Evolutionary conservation across 345 rosid genomes (phyloP), one percentile per base, ranked within the genome.

Genomic region (Acer campestre): DNA sequence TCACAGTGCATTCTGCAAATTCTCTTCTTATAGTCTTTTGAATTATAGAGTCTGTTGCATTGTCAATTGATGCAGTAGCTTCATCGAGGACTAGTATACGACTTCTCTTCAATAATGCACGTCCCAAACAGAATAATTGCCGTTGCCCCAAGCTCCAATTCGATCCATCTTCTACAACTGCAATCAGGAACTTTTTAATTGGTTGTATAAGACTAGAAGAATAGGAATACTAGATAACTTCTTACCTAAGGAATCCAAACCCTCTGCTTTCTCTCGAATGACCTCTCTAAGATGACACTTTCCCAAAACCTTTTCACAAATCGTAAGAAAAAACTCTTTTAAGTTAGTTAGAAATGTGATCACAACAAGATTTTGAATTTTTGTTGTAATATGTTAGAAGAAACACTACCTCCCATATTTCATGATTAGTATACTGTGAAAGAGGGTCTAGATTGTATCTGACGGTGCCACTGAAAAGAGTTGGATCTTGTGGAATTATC

Each of bases 401-500:
- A 72, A 58, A 59, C 13, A 59, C 22, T 71, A 82, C 85, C 88
- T 85, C 82, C 88, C 85, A 85, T 74, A 85, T 80, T 61, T 85
- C 82, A 18, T 80, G 63, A 61, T 85, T 84, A 1, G 68, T 72
- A 16, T 85, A 83, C 17, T 82, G 77, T 9, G 77, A 71, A 4
- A 81, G 86, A 16, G 93, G 93, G 86, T 91, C 93, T 71, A 91
- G 77, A 69, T 90, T 91, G 81, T 85, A 88, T 80, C 93, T 83
- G 23, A 88, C 90, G 29, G 89, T 79, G 22, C 91, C 92, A 3
- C 80, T 79, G 49, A 91, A 91, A 68, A 90, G 90, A 3, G 91
- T 88, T 9, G 96, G 93, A 70, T 91, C 96, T 77, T 90, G 96
- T 22, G 96, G 96, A 59, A 90, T 91, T 78, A 91, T 83, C 58